Percentiles rank a stretch among this genome's conserved stretches.
Conservation (phyloP, 495 filamentous ascomycete species). For the Pseudotulostoma volvatum region DNA sequence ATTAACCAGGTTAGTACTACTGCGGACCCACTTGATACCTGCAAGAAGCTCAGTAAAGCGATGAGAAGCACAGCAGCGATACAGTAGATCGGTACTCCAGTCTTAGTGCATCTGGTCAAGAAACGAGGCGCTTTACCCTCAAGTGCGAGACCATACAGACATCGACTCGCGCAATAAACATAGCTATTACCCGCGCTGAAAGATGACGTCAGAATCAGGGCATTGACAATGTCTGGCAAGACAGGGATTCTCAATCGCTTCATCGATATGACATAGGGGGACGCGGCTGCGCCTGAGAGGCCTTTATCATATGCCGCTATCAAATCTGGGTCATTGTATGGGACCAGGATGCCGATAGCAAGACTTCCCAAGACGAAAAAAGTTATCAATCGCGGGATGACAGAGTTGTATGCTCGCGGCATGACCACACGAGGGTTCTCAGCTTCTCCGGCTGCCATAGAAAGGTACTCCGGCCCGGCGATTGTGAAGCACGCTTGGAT, state of each 20-base stretch:
- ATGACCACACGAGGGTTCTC: conserved; percentile 54
- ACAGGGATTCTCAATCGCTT: conserved; percentile 30
- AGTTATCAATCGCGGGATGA: conserved; percentile 66
- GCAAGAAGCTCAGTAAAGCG: conserved; percentile 60
- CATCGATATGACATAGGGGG: conserved; percentile 46
- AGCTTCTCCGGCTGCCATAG: conserved; percentile 44
- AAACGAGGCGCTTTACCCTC: conserved; percentile 61
- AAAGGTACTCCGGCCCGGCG: conserved; percentile 69
- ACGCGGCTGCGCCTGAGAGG: conserved; percentile 25
- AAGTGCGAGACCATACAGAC: conserved; percentile 60
- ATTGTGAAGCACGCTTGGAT: conserved; percentile 68
- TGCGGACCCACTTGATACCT: conserved; percentile 48
- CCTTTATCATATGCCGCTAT: conserved; percentile 27
- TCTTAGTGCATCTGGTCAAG: conserved; percentile 50
- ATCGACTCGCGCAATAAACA: conserved; percentile 41
- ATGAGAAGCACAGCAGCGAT: conserved; percentile 45
- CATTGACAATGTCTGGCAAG: conserved; percentile 42
- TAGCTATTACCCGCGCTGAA: conserved; percentile 55
- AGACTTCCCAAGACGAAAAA: conserved; percentile 48
- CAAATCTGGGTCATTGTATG: conserved; percentile 32
- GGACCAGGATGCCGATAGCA: conserved; percentile 36
- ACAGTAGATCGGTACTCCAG: conserved; percentile 60
- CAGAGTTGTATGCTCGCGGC: conserved; percentile 54
- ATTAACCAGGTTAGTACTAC: conserved; percentile 74
- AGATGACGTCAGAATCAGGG: conserved; percentile 55